Conservation (phyloP, 1,139 yeast genomes). For the Candida glucosophila region DNA sequence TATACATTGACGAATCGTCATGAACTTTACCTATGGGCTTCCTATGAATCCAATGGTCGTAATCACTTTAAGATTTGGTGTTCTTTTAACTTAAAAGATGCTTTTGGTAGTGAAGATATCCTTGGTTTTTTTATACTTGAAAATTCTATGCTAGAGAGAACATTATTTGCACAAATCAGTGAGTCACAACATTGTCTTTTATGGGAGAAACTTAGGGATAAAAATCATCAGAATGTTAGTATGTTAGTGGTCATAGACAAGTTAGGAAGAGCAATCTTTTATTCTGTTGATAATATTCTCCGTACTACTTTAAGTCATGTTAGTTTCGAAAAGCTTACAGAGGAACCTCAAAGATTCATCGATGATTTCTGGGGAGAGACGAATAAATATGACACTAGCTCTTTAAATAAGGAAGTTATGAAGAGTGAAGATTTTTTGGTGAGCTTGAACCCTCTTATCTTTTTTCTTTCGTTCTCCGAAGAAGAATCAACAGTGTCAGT, state of each 20-base stretch:
- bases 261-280: constrained; percentile 36
- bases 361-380: too few relatives aligned
- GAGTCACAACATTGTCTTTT: too few relatives aligned
- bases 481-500: constrained; percentile 15
- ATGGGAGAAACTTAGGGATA: constrained; percentile 4
- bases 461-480: constrained; percentile 20
- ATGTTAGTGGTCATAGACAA: constrained; percentile 45
- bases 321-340: constrained; percentile 10
- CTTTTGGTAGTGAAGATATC: constrained; percentile 10
- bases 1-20: constrained; percentile 55
- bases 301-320: constrained; percentile 37
- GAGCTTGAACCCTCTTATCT: constrained; percentile 17
- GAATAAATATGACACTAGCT: too few relatives aligned
- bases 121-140: constrained; percentile 49
- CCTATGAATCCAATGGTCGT: constrained; percentile 52
- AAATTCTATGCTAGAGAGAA: constrained; percentile 30
- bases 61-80: constrained; percentile 58
- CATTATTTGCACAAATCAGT: constrained; percentile 12
- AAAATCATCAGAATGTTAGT: constrained; percentile 25
- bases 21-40: constrained; percentile 63
- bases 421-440: constrained; percentile 4
- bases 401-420: too few relatives aligned
- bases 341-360: too few relatives aligned
- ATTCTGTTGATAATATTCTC: constrained; percentile 45
- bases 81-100: constrained; percentile 32